Evolutionary conservation across 805 yeast genomes (phyloP).

Genomic region (Cyberlindnera meyerae): DNA sequence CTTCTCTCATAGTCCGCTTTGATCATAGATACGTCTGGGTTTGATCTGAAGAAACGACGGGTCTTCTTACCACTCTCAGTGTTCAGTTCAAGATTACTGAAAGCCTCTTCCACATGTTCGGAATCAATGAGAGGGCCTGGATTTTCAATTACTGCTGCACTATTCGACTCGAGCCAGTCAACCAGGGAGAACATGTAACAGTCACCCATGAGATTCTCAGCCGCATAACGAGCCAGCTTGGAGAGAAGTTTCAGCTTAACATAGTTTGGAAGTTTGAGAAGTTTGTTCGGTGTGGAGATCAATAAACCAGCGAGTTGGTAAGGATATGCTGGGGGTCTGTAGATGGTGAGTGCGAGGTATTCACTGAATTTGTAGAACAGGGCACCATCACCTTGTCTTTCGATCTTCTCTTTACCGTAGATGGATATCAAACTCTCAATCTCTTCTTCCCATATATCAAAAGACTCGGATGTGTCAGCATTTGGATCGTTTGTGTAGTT

Average conservation of each 20-base stretch:
- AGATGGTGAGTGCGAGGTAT: slow-evolving; percentile 34
- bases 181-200: slow-evolving; percentile 61
- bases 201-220: slow-evolving; percentile 54
- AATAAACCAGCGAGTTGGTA: slow-evolving; percentile 64
- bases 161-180: slow-evolving; percentile 73
- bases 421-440: slow-evolving; percentile 60
- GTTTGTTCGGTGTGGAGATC: slow-evolving; percentile 34
- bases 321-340: slow-evolving; percentile 56
- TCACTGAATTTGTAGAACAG: slow-evolving; percentile 20
- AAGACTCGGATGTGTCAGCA: slow-evolving; percentile 12
- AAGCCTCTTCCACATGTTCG: slow-evolving; percentile 2
- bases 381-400: slow-evolving; percentile 23
- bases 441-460: slow-evolving; percentile 69
- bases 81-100: slow-evolving; percentile 4
- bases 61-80: slow-evolving; percentile 5
- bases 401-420: slow-evolving; percentile 35
- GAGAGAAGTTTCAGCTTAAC: slow-evolving; percentile 55
- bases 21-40: slow-evolving; percentile 31
- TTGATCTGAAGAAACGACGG: slow-evolving; percentile 18
- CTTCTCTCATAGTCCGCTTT: slow-evolving; percentile 32
- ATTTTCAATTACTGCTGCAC: slow-evolving; percentile 50
- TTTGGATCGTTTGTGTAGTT: slow-evolving; percentile 16
- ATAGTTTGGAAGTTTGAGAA: slow-evolving; percentile 59
- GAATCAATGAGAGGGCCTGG: slow-evolving; percentile 65
- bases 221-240: slow-evolving; percentile 40